Percentiles rank a stretch among this genome's conserved stretches.
Conservation (phyloP, 192 early-diverging fungal species). For the Pilaira anomala region DNA sequence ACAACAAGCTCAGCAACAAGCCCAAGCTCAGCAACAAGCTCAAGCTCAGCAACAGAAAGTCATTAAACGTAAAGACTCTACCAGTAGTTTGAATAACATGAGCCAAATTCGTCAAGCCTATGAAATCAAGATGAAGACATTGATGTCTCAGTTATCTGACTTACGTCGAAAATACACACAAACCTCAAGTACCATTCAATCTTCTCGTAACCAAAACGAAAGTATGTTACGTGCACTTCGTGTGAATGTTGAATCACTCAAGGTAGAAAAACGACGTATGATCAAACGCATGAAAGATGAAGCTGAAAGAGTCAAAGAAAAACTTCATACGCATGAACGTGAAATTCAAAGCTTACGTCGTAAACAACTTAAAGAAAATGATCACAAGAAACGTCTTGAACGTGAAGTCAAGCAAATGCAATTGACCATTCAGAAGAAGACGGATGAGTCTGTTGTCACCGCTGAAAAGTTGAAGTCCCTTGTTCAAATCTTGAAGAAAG, state of each 20-base stretch:
- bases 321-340: slow-evolving; percentile 50
- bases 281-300: slow-evolving; percentile 71
- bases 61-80: slow-evolving; percentile 11
- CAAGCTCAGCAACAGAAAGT: not conserved
- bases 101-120: slow-evolving; percentile 47
- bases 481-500: slow-evolving; percentile 45
- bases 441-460: slow-evolving; percentile 45
- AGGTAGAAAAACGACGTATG: slow-evolving; percentile 72
- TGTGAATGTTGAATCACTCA: slow-evolving; percentile 64
- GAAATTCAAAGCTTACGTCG: slow-evolving; percentile 56
- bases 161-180: slow-evolving; percentile 53
- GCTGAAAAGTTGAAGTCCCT: slow-evolving; percentile 42
- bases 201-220: slow-evolving; percentile 53
- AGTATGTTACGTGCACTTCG: slow-evolving; percentile 59
- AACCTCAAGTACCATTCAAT: slow-evolving; percentile 45
- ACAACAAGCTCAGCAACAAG: too few relatives aligned
- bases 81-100: slow-evolving; percentile 13
- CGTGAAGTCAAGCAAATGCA: slow-evolving; percentile 46
- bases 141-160: slow-evolving; percentile 47
- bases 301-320: slow-evolving; percentile 54
- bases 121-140: slow-evolving; percentile 54
- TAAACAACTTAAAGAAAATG: slow-evolving; percentile 45
- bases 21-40: slow-evolving; percentile 7
- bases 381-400: slow-evolving; percentile 48
- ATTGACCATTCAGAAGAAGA: slow-evolving; percentile 52